Conservation (phyloP, 2,329 filamentous ascomycete species). For the Diaporthe vexans region DNA sequence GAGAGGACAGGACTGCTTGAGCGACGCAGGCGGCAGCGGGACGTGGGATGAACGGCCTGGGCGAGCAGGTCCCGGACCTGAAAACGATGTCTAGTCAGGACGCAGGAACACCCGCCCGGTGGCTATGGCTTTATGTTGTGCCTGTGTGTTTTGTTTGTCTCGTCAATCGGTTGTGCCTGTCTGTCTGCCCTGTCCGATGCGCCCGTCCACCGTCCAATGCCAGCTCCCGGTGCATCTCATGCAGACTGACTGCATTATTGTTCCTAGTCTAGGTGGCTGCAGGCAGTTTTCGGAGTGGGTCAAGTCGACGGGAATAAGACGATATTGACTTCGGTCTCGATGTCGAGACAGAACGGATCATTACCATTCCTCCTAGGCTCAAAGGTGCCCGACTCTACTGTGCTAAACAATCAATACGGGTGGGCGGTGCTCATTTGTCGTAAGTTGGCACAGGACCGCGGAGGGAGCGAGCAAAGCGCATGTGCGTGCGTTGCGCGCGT, state of each 20-base stretch:
- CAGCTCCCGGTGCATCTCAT: constrained; percentile 7
- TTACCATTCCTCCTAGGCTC: background rate
- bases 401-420: background rate
- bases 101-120: constrained; percentile 24
- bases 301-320: background rate
- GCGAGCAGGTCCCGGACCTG: constrained; percentile 22
- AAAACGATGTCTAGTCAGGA: background rate
- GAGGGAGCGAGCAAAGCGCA: background rate
- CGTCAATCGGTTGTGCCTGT: constrained; percentile 2
- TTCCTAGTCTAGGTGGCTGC: background rate
- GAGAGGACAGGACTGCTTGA: constrained; percentile 30
- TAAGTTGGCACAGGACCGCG: too few relatives aligned
- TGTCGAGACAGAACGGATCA: background rate
- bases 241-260: background rate
- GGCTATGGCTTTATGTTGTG: background rate
- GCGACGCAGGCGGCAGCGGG: constrained; percentile 1
- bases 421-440: background rate
- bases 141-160: constrained; percentile 4
- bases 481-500: background rate
- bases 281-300: background rate
- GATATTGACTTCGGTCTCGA: background rate
- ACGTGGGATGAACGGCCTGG: constrained; percentile 27
- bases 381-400: background rate
- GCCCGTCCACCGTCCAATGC: background rate
- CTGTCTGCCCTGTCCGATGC: constrained; percentile 9